Conservation (phyloP, 352 stramenopile species). For the Globisporangium nagaii region DNA sequence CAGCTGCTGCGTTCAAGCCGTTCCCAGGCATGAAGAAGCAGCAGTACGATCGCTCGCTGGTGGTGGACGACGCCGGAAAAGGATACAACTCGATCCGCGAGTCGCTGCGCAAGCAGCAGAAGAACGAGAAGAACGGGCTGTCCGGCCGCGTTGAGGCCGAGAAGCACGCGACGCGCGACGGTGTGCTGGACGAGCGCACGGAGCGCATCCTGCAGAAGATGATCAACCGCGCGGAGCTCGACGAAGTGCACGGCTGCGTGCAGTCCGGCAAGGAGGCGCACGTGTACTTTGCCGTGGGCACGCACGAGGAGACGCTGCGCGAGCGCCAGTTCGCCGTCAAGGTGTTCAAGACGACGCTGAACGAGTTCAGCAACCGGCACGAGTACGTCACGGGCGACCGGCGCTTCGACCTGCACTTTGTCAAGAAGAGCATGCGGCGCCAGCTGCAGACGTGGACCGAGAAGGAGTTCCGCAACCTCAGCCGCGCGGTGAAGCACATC, state of each 20-base stretch:
- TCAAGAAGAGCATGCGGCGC: constrained; percentile 60
- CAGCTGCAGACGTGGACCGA: constrained; percentile 75
- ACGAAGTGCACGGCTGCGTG: constrained; percentile 69
- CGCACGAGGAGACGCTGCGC: constrained; percentile 32
- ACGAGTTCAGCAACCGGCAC: constrained; percentile 75
- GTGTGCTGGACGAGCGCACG: constrained; percentile 74
- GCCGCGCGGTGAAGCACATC: constrained; percentile 43
- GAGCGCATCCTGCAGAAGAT: constrained; percentile 68
- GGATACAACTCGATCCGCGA: constrained; percentile 57
- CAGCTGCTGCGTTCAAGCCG: constrained; percentile 9
- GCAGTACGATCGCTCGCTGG: constrained; percentile 27
- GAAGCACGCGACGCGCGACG: constrained; percentile 55
- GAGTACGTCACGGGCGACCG: constrained; percentile 82
- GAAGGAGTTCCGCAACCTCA: constrained; percentile 68
- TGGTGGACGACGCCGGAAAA: constrained; percentile 20
- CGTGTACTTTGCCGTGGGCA: constrained; percentile 69
- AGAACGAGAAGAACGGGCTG: constrained; percentile 57
- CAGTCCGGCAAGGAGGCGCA: constrained; percentile 82
- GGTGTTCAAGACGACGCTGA: constrained; percentile 84
- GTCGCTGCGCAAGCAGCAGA: constrained; percentile 40
- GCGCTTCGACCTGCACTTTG: constrained; percentile 68
- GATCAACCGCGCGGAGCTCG: constrained; percentile 60
- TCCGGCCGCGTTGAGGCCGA: constrained; percentile 41
- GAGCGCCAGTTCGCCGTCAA: constrained; percentile 46
- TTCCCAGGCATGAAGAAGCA: constrained; percentile 22